Evolutionary conservation across 2,329 filamentous ascomycete genomes (phyloP).

Genomic region (Chalaropsis thielavioides): DNA sequence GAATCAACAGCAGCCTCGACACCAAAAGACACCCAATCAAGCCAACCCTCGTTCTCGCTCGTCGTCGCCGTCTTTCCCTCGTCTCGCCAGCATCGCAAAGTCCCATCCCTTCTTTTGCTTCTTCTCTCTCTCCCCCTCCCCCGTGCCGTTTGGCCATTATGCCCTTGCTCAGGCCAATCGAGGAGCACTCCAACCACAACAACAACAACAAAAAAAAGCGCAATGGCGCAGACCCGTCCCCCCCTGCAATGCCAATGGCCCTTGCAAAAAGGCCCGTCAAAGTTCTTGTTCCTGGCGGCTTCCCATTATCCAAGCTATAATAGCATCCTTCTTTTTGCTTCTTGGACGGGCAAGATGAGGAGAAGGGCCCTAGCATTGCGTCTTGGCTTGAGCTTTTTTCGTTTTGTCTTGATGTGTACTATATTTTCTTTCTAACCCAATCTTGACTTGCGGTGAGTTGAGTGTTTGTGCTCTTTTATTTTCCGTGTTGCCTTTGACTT

Average conservation of each 20-base stretch:
- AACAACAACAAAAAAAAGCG: no score
- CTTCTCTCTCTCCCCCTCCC: background rate
- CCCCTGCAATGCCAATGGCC: slow-evolving; percentile 6
- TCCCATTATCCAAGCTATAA: background rate
- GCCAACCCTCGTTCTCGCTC: background rate
- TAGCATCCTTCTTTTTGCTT: background rate
- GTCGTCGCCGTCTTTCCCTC: background rate
- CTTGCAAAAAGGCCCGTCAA: slow-evolving; percentile 4
- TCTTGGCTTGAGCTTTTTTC: background rate
- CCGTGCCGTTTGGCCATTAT: background rate
- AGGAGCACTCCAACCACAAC: slow-evolving; percentile 2
- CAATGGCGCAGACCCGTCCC: background rate
- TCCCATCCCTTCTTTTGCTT: slow-evolving; percentile 5
- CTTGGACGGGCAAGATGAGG: background rate
- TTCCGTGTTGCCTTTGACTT: background rate
- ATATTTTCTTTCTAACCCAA: background rate
- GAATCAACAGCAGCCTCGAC: background rate
- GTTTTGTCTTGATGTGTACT: background rate
- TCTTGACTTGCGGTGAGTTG: background rate
- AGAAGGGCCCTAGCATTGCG: background rate
- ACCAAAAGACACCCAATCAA: background rate
- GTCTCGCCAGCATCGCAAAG: background rate
- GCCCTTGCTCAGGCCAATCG: background rate
- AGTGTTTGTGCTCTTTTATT: background rate
- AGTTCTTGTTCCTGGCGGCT: slow-evolving; percentile 6